Evolutionary conservation across 2,329 filamentous ascomycete genomes (phyloP).

Genomic region (Stachybotrys chartarum): DNA sequence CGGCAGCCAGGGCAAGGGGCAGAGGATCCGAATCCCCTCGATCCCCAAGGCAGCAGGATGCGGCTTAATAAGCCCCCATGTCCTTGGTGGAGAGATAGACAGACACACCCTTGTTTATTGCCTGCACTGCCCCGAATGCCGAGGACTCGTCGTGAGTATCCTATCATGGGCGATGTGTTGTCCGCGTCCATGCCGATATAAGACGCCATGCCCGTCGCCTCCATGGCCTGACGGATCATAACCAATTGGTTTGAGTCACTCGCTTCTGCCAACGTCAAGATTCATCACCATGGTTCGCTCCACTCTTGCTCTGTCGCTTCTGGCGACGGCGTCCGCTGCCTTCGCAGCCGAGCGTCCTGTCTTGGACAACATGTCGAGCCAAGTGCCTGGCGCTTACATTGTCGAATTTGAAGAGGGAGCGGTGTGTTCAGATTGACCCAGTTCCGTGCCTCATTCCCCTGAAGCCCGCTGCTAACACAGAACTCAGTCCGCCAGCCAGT

Average conservation of each 20-base stretch:
- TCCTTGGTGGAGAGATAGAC: too few species aligned
- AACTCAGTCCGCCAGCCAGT: constrained; percentile 6
- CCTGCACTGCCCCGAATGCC: too few species aligned
- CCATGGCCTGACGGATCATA: background rate
- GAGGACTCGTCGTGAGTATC: background rate
- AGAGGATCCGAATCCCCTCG: too few species aligned
- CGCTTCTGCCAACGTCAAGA: background rate
- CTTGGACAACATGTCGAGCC: background rate
- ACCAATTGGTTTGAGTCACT: background rate
- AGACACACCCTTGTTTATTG: too few species aligned
- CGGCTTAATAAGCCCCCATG: too few species aligned
- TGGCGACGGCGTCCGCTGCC: background rate
- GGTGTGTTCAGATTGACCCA: background rate
- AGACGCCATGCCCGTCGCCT: background rate
- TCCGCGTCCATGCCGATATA: background rate
- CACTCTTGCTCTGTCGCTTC: background rate
- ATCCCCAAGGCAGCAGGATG: too few species aligned
- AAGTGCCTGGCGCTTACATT: background rate
- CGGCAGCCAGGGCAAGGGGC: too few species aligned
- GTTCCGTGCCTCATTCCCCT: background rate
- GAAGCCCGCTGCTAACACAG: background rate
- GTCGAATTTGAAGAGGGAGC: background rate
- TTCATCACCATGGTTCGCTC: background rate
- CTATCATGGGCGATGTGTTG: background rate
- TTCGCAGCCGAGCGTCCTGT: background rate